Percentiles rank a stretch among this genome's conserved stretches.
Evolutionary conservation across 345 rosid genomes (phyloP).

Genomic region (Tarenaya hassleriana): DNA sequence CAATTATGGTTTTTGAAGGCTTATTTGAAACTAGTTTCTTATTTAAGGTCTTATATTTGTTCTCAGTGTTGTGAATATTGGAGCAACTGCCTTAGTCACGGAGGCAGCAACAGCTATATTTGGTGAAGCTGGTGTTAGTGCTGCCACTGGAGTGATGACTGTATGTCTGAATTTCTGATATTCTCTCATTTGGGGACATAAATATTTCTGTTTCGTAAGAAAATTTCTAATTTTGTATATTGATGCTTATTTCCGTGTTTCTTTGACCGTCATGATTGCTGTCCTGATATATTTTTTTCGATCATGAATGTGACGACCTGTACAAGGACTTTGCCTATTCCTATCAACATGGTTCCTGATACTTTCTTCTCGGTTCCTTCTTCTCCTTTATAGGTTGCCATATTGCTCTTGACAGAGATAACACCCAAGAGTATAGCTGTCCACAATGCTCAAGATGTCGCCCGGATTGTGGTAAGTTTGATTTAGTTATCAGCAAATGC

Average conservation of each 20-base stretch:
- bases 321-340: no score
- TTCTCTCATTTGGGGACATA: neutral
- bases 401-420: conserved; percentile 91
- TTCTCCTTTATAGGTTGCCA: conserved; percentile 81
- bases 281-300: conserved; percentile 4
- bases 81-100: conserved; percentile 97
- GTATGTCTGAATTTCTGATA: conserved; percentile 40
- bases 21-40: conserved; percentile 30
- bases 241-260: neutral
- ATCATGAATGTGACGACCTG: no score
- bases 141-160: conserved; percentile 98
- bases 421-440: conserved; percentile 99
- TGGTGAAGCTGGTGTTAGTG: conserved; percentile 99
- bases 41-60: conserved; percentile 31
- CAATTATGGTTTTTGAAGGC: conserved; percentile 15
- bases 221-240: neutral
- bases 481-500: conserved; percentile 13
- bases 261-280: conserved; percentile 7
- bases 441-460: conserved; percentile 93
- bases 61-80: conserved; percentile 86
- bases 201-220: conserved; percentile 3
- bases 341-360: no score
- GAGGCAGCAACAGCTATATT: conserved; percentile 96
- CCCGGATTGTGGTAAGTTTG: conserved; percentile 81
- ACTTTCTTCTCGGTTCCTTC: no score